phyloP scores from a whole-genome alignment of 1,284 basidiomycete genomes.

The Inonotus obliquus region DNA sequence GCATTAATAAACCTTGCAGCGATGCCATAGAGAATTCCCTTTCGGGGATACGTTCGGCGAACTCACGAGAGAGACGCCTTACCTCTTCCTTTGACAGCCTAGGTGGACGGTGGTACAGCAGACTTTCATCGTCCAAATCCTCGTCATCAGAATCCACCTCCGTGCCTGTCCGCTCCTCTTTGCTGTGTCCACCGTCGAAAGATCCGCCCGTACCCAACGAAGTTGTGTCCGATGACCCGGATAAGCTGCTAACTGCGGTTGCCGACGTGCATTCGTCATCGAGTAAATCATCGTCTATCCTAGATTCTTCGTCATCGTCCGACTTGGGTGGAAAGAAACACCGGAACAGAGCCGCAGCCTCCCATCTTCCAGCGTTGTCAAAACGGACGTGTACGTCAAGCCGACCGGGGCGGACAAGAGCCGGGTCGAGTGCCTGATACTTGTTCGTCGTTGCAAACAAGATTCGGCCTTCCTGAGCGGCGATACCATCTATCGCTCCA shows the following conservation, averaged over 20 bases:
- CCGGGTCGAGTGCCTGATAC: slow-evolving; percentile 60
- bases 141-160: background rate
- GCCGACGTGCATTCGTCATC: background rate
- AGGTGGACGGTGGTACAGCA: slow-evolving; percentile 22
- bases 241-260: background rate
- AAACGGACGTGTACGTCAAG: slow-evolving; percentile 79
- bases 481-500: slow-evolving; percentile 72
- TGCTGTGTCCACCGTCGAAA: background rate
- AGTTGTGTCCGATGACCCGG: background rate
- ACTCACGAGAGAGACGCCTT: slow-evolving; percentile 47
- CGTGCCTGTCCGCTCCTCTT: background rate
- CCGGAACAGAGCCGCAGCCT: slow-evolving; percentile 58
- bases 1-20: slow-evolving; percentile 73
- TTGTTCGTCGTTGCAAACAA: slow-evolving; percentile 77
- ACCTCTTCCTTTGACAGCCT: slow-evolving; percentile 32
- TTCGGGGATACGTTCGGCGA: slow-evolving; percentile 55
- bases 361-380: slow-evolving; percentile 59
- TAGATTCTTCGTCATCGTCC: slow-evolving; percentile 8
- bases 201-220: background rate
- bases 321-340: slow-evolving; percentile 53
- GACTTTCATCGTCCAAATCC: background rate
- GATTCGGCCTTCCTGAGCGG: slow-evolving; percentile 71
- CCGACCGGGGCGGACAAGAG: slow-evolving; percentile 71
- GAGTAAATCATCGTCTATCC: slow-evolving; percentile 12
- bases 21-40: slow-evolving; percentile 68